Evolutionary conservation across 306 rosid genomes (phyloP), one percentile per base, ranked within the genome.

Genomic region (Begonia peltatifolia): DNA sequence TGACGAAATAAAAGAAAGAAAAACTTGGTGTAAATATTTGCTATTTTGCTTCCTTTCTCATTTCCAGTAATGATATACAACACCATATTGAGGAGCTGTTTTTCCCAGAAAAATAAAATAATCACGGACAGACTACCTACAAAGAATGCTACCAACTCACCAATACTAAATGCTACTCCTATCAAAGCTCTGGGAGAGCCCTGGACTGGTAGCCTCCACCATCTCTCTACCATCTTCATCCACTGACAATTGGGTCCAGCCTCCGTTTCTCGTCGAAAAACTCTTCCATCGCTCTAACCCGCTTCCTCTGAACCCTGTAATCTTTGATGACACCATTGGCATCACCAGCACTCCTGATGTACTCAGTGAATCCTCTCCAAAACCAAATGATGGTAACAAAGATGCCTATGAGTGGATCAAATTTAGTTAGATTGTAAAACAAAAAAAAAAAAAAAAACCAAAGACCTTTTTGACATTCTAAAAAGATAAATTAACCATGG

Each of bases 271-370:
- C 79, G 74, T 69, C 15, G 87, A 70, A 62, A 89, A 69, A 14
- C 78, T 52, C 81, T 77, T 78, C 2, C 80, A 59, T 36, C 86
- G 73, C 57, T 90, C 94, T 2, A 83, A 68, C 35, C 79, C 92
- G 14, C 55, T 71, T 49, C 97, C 94, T 75, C 97, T 78, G 65
- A 85, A 90, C 54, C 99, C 99, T 3, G 85, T 90, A 66, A 90
- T 74, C 74, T 76, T 90, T 5, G 99, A 90, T 48, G 99, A 90
- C 76, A 86, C 76, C 95, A 90, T 90, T 9, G 99, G 99, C 99
- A 90, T 90, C 78, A 79, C 95, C 53, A 90, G 73, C 56, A 83
- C 82, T 42, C 95, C 84, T 20, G 99, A 90, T 57, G 99, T 87
- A 60, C 71, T 69, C 12, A 90, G 82, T 43, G 99, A 76, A 69